Base-by-base conservation (phyloP, 2,329 filamentous ascomycete genomes). In the Xylariaceae sp. region DNA sequence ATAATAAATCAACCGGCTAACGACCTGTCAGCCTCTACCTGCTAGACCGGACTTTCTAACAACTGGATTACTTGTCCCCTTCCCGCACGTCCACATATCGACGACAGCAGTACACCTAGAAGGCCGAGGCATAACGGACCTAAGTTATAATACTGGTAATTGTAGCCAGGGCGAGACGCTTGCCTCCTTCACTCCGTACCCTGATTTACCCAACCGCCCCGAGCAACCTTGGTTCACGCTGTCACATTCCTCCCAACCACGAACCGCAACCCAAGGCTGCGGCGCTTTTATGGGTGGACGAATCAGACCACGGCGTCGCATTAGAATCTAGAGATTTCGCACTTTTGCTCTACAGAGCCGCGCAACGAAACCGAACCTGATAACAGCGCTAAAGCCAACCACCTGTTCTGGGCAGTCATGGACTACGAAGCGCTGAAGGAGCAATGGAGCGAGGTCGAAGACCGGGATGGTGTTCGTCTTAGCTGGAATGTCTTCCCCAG, bases 401-500 rank as follows among this genome's bases (percentile, higher is more conserved):
- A 30, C 45, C 44, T 30, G 10, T n/a, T 34, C 34, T 44, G 45
- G 41, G 30, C 51, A 54, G 62, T 47, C 45, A 96, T 96, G 91
- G 92, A 96, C 71, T 95, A 90, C 79, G 92, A 96, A 72, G 81
- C 85, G 63, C 77, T 95, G 63, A 96, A 96, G 76, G 92, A 96
- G 74, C 88, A 92, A 76, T 96, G 92, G 92, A 90, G 87, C 68
- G 91, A 96, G 72, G 86, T 95, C 55, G 94, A 99, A 77, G 94
- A 99, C 69, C 86, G 89, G 64, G 94, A 99, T 84, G 94, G 94
- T 57, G 84, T 97, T 68, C 86, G 94, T 60, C 80, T 99, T 62
- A 96, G 92, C 75, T 99, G 94, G 94, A 99, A 99, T 71, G 95
- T 95, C 57, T 95, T 99, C 68, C 94, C 94, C 47, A 96, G 92